Evolutionary conservation across 805 yeast genomes (phyloP).

Genomic region (Yamadazyma sp.): DNA sequence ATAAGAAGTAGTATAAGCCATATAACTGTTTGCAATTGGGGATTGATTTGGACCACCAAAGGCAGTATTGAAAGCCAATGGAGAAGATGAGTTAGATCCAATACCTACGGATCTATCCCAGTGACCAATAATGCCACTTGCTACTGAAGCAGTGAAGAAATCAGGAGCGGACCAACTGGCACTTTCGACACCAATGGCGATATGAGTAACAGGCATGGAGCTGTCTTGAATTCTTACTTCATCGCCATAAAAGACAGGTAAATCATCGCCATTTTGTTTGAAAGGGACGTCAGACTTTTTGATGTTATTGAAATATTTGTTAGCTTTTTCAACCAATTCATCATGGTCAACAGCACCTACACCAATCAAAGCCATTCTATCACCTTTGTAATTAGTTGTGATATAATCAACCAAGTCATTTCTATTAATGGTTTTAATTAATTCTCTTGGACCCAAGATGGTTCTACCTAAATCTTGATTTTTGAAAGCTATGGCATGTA

Average conservation of each 20-base stretch:
- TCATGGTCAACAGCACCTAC: constrained; percentile 93
- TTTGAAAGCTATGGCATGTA: constrained; percentile 88
- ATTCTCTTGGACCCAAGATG: constrained; percentile 88
- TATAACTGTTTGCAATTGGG: constrained; percentile 86
- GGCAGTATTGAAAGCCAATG: constrained; percentile 67
- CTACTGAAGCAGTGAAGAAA: constrained; percentile 90
- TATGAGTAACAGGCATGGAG: constrained; percentile 82
- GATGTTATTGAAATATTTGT: constrained; percentile 71
- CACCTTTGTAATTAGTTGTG: constrained; percentile 84
- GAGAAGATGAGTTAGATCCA: constrained; percentile 82
- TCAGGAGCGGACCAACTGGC: constrained; percentile 97
- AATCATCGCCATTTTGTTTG: constrained; percentile 68
- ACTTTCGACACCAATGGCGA: constrained; percentile 96
- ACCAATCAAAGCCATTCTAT: constrained; percentile 97
- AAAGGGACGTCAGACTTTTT: constrained; percentile 59
- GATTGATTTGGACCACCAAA: constrained; percentile 53
- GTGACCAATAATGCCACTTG: constrained; percentile 94
- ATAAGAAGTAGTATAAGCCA: constrained; percentile 96
- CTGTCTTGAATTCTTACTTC: constrained; percentile 83
- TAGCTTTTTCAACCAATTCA: constrained; percentile 72
- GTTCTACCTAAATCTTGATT: constrained; percentile 95
- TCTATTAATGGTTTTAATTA: constrained; percentile 76
- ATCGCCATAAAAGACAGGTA: constrained; percentile 81
- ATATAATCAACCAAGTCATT: constrained; percentile 78
- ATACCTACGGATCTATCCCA: constrained; percentile 94